phyloP scores from a whole-genome alignment of 2,329 filamentous ascomycete genomes.

The Purpureocillium takamizusanense region DNA sequence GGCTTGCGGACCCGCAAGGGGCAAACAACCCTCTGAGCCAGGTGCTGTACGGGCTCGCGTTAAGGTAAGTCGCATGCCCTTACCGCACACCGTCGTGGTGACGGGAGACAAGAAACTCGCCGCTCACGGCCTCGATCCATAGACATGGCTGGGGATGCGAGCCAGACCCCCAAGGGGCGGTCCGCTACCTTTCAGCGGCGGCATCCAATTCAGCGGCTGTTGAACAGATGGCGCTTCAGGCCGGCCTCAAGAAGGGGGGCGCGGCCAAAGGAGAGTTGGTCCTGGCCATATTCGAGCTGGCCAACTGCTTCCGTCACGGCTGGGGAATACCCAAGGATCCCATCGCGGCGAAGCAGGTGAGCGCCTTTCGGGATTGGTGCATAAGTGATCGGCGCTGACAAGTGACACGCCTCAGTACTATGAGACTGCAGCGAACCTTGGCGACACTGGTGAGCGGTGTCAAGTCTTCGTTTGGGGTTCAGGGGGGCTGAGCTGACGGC shows the following conservation, averaged over 20 bases:
- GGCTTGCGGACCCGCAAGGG: constrained; percentile 72
- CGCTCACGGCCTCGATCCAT: constrained; percentile 5
- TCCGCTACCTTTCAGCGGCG: constrained; percentile 78
- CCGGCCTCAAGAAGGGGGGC: constrained; percentile 87
- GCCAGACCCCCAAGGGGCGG: constrained; percentile 61
- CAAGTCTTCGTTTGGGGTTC: background rate
- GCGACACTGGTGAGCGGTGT: constrained; percentile 59
- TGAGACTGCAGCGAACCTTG: constrained; percentile 92
- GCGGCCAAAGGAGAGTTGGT: constrained; percentile 93
- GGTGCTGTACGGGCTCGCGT: constrained; percentile 86
- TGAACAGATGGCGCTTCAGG: constrained; percentile 74
- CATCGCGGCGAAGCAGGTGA: constrained; percentile 66
- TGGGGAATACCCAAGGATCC: constrained; percentile 88
- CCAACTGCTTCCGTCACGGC: constrained; percentile 85
- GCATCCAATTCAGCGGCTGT: constrained; percentile 84
- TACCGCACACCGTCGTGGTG: no score
- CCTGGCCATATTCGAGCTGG: constrained; percentile 91
- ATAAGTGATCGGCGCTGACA: constrained; percentile 19
- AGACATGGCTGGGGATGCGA: constrained; percentile 91
- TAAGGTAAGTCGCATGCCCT: constrained; percentile 52
- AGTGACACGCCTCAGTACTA: constrained; percentile 59
- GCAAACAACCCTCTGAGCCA: constrained; percentile 91
- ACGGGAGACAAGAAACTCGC: no score
- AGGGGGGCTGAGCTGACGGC: constrained; percentile 1
- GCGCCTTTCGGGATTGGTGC: constrained; percentile 11